Evolutionary conservation across 495 filamentous ascomycete species (phyloP), one percentile per base, ranked within the genome.

Genomic region (Penicillium arizonense): DNA sequence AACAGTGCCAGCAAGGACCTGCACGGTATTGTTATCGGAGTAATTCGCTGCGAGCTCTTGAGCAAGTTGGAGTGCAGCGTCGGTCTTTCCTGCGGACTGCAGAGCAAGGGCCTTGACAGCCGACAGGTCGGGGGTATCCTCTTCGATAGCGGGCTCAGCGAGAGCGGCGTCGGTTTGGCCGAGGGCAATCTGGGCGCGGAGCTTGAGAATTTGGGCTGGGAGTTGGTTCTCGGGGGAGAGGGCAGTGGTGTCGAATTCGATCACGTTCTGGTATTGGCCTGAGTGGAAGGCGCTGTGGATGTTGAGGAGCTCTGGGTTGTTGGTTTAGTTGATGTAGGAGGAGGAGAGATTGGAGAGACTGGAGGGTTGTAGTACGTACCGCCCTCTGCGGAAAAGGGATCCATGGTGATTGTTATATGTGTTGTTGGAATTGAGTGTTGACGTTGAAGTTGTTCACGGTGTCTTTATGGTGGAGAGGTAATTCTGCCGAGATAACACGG

Each of bases 211-310:
- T 36, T 85, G 86, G n/a, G 90, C 88, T 20, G 90, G 82, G 4
- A 90, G 75, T 33, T 75, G 71, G 73, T 97, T 96, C 61, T 87
- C 82, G 52, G 85, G 26, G 47, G 89, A 90, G 53, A 97, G 84
- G 39, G 84, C 73, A 5, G 86, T 80, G 23, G 83, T 85, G 71
- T 90, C 84, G 72, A 88, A 91, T 73, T 91, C 86, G 72, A 93
- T 69, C 56, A 94, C 91, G 50, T 82, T 75, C 47, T 86, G 76
- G 81, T 90, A 96, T 75, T 93, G 90, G 65, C 89, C 90, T 67
- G 91, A 88, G 79, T 94, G 88, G 82, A 96, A 97, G 77, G 89
- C 82, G 75, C 87, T 96, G 82, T 94, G 89, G 68, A 97, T 86
- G 78, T 92, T 96, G 70, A 96, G 84, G 59, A 98, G 84, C 76